Percentiles rank a stretch among this genome's conserved stretches.
These are phyloP conservation scores for Colletotrichum graminicola DNA, from an alignment of 2,329 filamentous ascomycete genomes.

Conservation along the genomic window DNA sequence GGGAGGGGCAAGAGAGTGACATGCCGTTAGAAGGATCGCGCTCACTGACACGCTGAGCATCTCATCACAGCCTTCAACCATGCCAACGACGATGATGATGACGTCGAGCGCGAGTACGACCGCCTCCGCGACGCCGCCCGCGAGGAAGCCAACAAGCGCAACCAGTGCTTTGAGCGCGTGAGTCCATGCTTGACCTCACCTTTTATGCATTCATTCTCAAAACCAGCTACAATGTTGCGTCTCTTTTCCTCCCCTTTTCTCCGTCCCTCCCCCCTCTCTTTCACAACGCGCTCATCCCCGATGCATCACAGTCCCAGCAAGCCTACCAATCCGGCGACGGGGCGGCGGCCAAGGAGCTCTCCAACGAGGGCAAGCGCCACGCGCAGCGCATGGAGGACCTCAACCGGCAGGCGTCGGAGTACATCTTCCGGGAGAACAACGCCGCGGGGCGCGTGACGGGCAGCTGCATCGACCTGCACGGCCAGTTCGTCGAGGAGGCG, in stretches of 20 bases:
- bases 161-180: conserved; percentile 81
- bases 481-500: conserved; percentile 94
- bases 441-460: conserved; percentile 77
- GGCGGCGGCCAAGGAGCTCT: conserved; percentile 83
- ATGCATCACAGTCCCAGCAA: conserved; percentile 69
- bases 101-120: conserved; percentile 90
- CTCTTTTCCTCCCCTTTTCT: background rate
- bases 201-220: background rate
- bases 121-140: conserved; percentile 86
- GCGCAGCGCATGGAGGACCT: conserved; percentile 87
- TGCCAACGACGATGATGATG: conserved; percentile 70
- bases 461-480: conserved; percentile 95
- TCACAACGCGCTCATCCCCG: conserved; percentile 3
- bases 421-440: conserved; percentile 97
- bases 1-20: background rate
- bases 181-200: conserved; percentile 43
- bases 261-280: background rate
- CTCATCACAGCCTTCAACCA: conserved; percentile 78
- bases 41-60: conserved; percentile 8
- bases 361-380: conserved; percentile 87
- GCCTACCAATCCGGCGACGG: conserved; percentile 89
- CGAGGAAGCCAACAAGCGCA: conserved; percentile 82
- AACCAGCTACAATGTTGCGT: background rate
- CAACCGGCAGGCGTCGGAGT: conserved; percentile 92
- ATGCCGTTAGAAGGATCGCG: background rate